Conservation (phyloP, 164 flowering plant genomes). For the Pachysandra terminalis region DNA sequence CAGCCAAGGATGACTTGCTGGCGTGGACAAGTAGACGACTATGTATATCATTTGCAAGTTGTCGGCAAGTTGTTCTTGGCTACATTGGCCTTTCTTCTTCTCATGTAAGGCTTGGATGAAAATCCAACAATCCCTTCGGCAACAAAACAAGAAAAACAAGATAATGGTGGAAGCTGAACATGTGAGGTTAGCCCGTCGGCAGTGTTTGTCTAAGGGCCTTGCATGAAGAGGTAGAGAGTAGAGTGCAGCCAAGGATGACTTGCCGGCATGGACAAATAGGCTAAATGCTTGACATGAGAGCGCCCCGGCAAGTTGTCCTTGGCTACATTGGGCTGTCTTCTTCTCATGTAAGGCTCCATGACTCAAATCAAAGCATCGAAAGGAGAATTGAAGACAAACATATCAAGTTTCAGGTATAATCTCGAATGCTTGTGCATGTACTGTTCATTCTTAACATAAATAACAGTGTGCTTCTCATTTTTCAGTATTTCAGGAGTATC, state of each 20-base stretch:
- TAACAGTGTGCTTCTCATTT: no score
- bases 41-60: not conserved
- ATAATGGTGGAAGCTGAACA: not conserved
- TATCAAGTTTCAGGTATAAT: no score
- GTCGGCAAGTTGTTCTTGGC: constrained; percentile 14
- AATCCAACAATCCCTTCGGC: not conserved
- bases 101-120: not conserved
- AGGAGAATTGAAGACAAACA: no score
- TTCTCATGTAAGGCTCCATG: constrained; percentile 4
- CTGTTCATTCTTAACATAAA: no score
- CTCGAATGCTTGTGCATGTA: no score
- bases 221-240: constrained; percentile 22
- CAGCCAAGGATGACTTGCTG: not conserved
- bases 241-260: constrained; percentile 17
- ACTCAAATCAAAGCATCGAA: not conserved
- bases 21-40: not conserved
- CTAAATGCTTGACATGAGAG: not conserved
- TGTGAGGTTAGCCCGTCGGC: not conserved
- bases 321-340: constrained; percentile 15
- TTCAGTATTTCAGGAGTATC: no score
- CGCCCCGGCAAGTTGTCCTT: constrained; percentile 15
- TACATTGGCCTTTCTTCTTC: constrained; percentile 13
- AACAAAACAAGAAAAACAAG: not conserved
- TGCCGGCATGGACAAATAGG: constrained; percentile 1
- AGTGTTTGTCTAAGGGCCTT: constrained; percentile 13